Evolutionary conservation across 2,329 filamentous ascomycete species (phyloP).

Genomic region (Colletotrichum caudatum): DNA sequence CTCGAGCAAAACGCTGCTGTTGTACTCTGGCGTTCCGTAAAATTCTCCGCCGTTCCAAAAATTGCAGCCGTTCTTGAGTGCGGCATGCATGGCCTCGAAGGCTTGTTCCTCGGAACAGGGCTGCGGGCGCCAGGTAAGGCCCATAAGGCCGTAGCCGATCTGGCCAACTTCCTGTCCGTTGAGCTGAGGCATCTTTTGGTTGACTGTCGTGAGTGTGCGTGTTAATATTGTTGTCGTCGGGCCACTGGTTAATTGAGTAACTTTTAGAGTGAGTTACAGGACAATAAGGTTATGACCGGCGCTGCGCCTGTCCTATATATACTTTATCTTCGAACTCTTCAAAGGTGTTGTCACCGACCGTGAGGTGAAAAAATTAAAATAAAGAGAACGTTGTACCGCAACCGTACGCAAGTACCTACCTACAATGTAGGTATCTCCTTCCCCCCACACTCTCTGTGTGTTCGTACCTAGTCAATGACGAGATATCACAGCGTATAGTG

Average conservation of each 20-base stretch:
- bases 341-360: slow-evolving; percentile 5
- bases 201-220: slow-evolving; percentile 2
- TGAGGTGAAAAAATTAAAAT: neutral
- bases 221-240: neutral
- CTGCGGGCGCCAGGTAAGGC: slow-evolving; percentile 58
- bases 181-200: slow-evolving; percentile 49
- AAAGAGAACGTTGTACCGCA: neutral
- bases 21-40: slow-evolving; percentile 70
- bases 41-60: slow-evolving; percentile 75
- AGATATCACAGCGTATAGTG: neutral
- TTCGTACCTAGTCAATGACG: neutral
- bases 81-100: slow-evolving; percentile 67
- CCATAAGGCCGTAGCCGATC: slow-evolving; percentile 68
- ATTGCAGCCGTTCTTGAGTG: slow-evolving; percentile 59
- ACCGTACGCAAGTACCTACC: neutral
- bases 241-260: neutral
- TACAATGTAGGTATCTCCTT: neutral
- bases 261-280: slow-evolving; percentile 8
- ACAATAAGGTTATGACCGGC: neutral
- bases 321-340: neutral
- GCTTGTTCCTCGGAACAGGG: slow-evolving; percentile 59
- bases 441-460: neutral
- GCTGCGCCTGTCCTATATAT: neutral
- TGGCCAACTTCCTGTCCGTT: slow-evolving; percentile 60
- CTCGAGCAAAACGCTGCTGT: slow-evolving; percentile 70